Percentiles rank a stretch among this genome's conserved stretches.
phyloP scores from a whole-genome alignment of 768 basidiomycete genomes.

The Lactifluus volemus region DNA sequence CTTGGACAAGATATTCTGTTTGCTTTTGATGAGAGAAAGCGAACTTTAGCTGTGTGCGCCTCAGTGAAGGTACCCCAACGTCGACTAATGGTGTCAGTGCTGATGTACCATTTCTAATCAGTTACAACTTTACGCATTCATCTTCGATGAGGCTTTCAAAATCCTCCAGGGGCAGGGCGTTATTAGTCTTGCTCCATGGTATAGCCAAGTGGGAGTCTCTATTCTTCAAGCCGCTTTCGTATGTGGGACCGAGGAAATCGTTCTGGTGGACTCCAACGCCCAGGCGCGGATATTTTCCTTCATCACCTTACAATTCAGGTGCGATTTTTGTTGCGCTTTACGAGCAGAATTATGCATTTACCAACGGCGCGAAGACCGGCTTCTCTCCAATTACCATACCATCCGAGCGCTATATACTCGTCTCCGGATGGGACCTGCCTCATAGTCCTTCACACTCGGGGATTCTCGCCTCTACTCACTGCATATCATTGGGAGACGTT shows the following conservation, averaged over 20 bases:
- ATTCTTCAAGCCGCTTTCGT: conserved; percentile 38
- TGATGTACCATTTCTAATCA: background rate
- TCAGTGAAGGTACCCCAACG: conserved; percentile 31
- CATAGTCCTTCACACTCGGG: conserved; percentile 26
- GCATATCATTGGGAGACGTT: conserved; percentile 52
- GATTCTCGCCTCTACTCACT: conserved; percentile 20
- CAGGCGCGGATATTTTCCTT: conserved; percentile 45
- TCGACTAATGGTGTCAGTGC: background rate
- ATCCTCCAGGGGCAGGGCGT: conserved; percentile 35
- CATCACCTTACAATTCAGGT: conserved; percentile 47
- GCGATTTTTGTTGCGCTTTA: background rate
- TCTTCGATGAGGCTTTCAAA: conserved; percentile 37
- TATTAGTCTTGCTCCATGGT: conserved; percentile 38
- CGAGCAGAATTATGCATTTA: background rate
- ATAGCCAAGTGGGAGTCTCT: conserved; percentile 20
- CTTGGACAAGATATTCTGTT: conserved; percentile 37
- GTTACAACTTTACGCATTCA: conserved; percentile 37
- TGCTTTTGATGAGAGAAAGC: conserved; percentile 45
- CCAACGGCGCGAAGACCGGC: conserved; percentile 33
- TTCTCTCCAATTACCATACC: conserved; percentile 29
- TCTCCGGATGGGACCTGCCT: conserved; percentile 52
- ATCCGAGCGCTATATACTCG: conserved; percentile 32
- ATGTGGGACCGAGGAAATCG: conserved; percentile 42
- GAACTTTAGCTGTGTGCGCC: conserved; percentile 40
- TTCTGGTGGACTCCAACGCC: conserved; percentile 38